phyloP scores from a whole-genome alignment of 208 protist species.

The Phytomonas serpens region DNA sequence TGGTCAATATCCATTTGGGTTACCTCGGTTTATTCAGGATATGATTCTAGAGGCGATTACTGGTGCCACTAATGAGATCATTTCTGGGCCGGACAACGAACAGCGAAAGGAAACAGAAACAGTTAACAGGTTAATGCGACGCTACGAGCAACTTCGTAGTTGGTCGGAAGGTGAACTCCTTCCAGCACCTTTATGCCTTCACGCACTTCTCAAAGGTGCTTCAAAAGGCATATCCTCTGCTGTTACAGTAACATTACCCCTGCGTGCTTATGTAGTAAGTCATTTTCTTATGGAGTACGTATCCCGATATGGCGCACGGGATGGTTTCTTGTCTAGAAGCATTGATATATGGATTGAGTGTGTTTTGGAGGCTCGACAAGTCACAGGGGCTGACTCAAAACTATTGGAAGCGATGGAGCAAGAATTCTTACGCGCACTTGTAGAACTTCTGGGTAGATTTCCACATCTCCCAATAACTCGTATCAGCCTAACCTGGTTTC shows the following conservation, averaged over 20 bases:
- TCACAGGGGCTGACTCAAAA: not conserved
- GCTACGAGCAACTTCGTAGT: not conserved
- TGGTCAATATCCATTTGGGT: not conserved
- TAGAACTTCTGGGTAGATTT: conserved; percentile 2
- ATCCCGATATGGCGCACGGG: not conserved
- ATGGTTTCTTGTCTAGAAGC: not conserved
- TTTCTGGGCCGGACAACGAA: not conserved
- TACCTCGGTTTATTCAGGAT: conserved; percentile 1
- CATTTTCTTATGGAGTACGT: not conserved
- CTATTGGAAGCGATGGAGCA: not conserved
- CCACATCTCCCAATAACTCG: conserved; percentile 5
- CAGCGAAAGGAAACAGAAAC: not conserved
- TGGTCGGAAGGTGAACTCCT: not conserved
- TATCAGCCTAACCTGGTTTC: conserved; percentile 7
- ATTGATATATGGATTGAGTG: conserved; percentile 1
- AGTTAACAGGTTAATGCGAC: not conserved
- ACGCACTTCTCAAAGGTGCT: not conserved
- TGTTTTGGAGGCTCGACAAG: not conserved
- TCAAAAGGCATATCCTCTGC: not conserved
- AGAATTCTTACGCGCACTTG: conserved; percentile 4
- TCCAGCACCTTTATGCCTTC: not conserved
- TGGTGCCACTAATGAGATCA: not conserved
- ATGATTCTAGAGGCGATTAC: conserved; percentile 7
- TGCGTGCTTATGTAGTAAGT: not conserved
- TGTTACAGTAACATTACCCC: not conserved